A percentile compares a stretch with the other conserved stretches of the same genome.
These are phyloP conservation scores for Cryptococcus sp. DNA, from an alignment of 1,284 basidiomycete species.

Conservation along the genomic window DNA sequence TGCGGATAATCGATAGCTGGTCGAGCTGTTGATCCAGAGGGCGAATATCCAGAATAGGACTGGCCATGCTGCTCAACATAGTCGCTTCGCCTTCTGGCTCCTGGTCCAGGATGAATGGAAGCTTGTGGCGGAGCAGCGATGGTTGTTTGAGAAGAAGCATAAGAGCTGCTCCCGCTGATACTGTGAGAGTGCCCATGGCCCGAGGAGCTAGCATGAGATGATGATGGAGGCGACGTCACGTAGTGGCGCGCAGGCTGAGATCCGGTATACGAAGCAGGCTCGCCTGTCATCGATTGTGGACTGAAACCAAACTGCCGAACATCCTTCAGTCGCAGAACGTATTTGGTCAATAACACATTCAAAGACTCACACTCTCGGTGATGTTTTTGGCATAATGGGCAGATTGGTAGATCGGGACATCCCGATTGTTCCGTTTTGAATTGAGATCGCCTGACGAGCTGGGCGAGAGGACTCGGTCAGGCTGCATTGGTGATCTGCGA, in stretches of 20 bases:
- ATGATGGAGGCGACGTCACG: constrained; percentile 17
- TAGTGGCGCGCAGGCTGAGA: constrained; percentile 27
- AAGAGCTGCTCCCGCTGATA: constrained; percentile 26
- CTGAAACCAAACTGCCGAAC: constrained; percentile 33
- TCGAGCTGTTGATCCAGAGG: constrained; percentile 20
- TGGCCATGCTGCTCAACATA: constrained; percentile 76
- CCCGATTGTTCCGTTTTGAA: constrained; percentile 32
- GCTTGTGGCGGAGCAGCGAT: constrained; percentile 72
- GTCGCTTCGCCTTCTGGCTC: constrained; percentile 73
- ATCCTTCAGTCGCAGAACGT: neutral
- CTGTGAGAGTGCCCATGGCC: constrained; percentile 14
- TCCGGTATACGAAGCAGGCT: constrained; percentile 25
- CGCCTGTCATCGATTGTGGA: constrained; percentile 48
- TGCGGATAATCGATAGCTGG: constrained; percentile 73
- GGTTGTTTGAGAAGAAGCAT: constrained; percentile 22
- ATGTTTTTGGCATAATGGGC: constrained; percentile 46
- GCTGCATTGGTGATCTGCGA: constrained; percentile 7
- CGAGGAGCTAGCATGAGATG: constrained; percentile 2
- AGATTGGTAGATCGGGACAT: constrained; percentile 42
- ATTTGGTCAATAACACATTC: neutral
- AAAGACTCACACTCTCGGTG: constrained; percentile 43
- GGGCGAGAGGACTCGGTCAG: constrained; percentile 10
- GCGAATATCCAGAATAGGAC: constrained; percentile 59
- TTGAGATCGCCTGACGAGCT: constrained; percentile 14
- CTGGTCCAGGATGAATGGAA: constrained; percentile 62